Conservation (phyloP, 1,284 basidiomycete species). For the Takashimella koratensis region DNA sequence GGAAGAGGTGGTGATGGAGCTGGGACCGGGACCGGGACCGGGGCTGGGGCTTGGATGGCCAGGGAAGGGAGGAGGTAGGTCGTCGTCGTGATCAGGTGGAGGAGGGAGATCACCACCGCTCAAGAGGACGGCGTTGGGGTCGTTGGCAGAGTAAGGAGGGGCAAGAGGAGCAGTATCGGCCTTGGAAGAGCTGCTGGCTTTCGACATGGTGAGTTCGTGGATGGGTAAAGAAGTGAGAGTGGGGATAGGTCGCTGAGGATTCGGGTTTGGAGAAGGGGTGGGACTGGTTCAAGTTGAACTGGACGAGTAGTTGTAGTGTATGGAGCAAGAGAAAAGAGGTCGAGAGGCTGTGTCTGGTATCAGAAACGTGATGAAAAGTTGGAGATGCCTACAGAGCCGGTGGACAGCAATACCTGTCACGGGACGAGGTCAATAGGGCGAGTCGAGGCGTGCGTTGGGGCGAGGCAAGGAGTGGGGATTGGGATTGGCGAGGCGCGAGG, state of each 20-base stretch:
- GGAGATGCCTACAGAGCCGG: too few relatives aligned
- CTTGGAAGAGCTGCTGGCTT: too few relatives aligned
- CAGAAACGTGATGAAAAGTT: too few relatives aligned
- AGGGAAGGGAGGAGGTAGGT: not conserved
- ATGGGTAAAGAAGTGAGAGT: not conserved
- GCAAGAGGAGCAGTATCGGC: not conserved
- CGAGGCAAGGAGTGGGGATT: too few relatives aligned
- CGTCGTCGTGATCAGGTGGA: not conserved
- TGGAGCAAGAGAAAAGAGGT: too few relatives aligned
- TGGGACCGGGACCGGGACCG: too few relatives aligned
- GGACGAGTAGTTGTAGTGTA: too few relatives aligned
- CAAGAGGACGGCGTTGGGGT: not conserved
- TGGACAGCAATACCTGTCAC: too few relatives aligned
- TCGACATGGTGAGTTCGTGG: not conserved
- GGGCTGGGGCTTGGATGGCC: not conserved
- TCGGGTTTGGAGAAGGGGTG: not conserved
- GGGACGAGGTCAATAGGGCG: too few relatives aligned
- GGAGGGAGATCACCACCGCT: not conserved
- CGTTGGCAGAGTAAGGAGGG: not conserved
- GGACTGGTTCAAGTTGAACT: not conserved
- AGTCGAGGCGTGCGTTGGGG: too few relatives aligned
- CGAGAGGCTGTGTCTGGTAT: too few relatives aligned
- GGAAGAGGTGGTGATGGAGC: not conserved
- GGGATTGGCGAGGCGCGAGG: too few relatives aligned
- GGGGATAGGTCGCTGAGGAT: not conserved